A percentile compares a stretch with the other conserved stretches of the same genome.
These are phyloP conservation scores for Penicillium parvum DNA, from an alignment of 495 filamentous ascomycete genomes.

Conservation along the genomic window DNA sequence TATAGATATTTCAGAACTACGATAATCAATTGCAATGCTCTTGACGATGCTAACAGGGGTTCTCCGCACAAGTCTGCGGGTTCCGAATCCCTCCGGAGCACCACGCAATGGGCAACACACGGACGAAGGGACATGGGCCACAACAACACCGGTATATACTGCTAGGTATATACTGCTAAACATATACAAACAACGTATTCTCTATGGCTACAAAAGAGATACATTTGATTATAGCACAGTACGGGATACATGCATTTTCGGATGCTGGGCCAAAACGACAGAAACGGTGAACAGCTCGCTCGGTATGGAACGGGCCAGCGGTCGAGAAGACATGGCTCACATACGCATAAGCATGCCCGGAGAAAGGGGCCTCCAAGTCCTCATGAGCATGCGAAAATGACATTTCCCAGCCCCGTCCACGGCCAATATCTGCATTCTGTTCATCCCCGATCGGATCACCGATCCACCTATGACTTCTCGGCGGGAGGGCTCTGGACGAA, in stretches of 20 bases:
- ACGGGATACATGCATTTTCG: conserved; percentile 46
- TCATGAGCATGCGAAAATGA: conserved; percentile 2
- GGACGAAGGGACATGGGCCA: neutral
- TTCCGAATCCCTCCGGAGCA: conserved; percentile 30
- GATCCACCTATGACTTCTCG: conserved; percentile 37
- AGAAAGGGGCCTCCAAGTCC: neutral
- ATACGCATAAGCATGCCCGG: conserved; percentile 12
- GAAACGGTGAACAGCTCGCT: conserved; percentile 17
- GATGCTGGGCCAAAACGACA: conserved; percentile 33
- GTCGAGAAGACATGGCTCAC: conserved; percentile 14
- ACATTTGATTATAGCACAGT: conserved; percentile 51
- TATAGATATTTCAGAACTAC: neutral
- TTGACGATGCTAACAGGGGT: conserved; percentile 18
- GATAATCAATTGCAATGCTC: neutral
- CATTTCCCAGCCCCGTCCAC: conserved; percentile 6
- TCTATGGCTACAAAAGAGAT: conserved; percentile 49
- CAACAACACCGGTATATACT: too few relatives aligned
- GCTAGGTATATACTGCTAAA: conserved; percentile 5
- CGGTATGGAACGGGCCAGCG: conserved; percentile 11
- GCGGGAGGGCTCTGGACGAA: conserved; percentile 67
- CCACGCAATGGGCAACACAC: conserved; percentile 6
- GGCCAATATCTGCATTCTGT: conserved; percentile 17
- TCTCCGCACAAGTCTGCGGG: conserved; percentile 27
- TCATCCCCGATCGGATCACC: conserved; percentile 23
- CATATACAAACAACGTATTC: conserved; percentile 21